phyloP scores from a whole-genome alignment of 2,329 filamentous ascomycete genomes.

The Monilinia aucupariae region DNA sequence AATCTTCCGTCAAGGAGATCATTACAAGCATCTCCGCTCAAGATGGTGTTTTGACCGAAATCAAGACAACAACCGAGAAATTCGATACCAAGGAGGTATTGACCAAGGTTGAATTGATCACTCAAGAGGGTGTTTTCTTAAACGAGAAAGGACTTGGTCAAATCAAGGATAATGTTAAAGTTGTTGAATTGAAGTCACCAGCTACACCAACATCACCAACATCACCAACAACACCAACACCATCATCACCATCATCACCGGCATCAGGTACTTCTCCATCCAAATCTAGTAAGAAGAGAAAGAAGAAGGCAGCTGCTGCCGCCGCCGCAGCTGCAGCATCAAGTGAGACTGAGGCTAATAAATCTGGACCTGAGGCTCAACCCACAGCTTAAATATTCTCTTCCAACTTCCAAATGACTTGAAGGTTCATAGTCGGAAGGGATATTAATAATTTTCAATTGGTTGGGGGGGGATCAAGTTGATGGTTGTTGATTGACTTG shows the following conservation, averaged over 20 bases:
- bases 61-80: constrained; percentile 26
- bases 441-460: background rate
- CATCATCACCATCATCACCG: constrained; percentile 34
- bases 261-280: constrained; percentile 67
- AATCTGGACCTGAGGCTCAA: background rate
- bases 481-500: background rate
- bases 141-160: constrained; percentile 15
- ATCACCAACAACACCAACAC: constrained; percentile 35
- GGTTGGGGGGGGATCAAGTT: background rate
- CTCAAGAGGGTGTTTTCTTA: constrained; percentile 10
- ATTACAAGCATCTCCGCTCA: constrained; percentile 14
- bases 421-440: background rate
- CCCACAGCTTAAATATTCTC: background rate
- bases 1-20: constrained; percentile 21
- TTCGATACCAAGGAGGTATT: constrained; percentile 21
- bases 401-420: background rate
- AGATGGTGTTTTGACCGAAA: constrained; percentile 21
- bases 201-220: constrained; percentile 40
- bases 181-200: constrained; percentile 22
- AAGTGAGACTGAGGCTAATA: background rate
- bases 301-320: background rate
- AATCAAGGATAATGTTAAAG: constrained; percentile 7
- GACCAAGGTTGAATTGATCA: constrained; percentile 10
- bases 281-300: constrained; percentile 38
- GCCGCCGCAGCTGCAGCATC: background rate